These are phyloP conservation scores for Vigna mungo DNA, from an alignment of 306 rosid genomes.

Conservation along the genomic window DNA sequence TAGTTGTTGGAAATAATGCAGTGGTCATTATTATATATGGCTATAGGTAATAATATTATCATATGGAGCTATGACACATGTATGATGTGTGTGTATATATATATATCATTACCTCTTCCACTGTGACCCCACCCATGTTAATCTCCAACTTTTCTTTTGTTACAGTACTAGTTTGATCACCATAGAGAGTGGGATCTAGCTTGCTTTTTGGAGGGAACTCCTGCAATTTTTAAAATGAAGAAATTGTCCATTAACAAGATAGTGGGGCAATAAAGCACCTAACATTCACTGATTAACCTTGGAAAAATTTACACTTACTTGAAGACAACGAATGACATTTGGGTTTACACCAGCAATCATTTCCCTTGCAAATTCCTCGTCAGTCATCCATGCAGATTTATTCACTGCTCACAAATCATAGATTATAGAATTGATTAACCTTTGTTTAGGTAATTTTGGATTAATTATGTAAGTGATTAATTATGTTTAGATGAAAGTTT, in stretches of 20 bases:
- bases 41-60: not conserved
- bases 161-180: slow-evolving; percentile 65
- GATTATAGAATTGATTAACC: not conserved
- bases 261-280: not conserved
- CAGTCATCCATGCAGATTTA: slow-evolving; percentile 68
- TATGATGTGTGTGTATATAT: no score
- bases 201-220: not conserved
- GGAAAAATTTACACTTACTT: slow-evolving; percentile 23
- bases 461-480: not conserved
- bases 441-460: not conserved
- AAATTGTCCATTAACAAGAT: not conserved
- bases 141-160: slow-evolving; percentile 54
- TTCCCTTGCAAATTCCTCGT: slow-evolving; percentile 77
- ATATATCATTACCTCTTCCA: slow-evolving; percentile 56
- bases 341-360: slow-evolving; percentile 77
- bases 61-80: not conserved
- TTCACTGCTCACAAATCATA: slow-evolving; percentile 48
- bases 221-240: slow-evolving; percentile 34
- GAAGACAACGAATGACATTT: slow-evolving; percentile 44
- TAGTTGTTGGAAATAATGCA: not conserved
- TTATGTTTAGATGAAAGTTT: no score
- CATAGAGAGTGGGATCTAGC: slow-evolving; percentile 40
- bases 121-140: slow-evolving; percentile 54
- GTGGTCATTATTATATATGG: not conserved
- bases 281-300: not conserved